Evolutionary conservation across 2,329 filamentous ascomycete species (phyloP).

Genomic region (Coniella lustricola): DNA sequence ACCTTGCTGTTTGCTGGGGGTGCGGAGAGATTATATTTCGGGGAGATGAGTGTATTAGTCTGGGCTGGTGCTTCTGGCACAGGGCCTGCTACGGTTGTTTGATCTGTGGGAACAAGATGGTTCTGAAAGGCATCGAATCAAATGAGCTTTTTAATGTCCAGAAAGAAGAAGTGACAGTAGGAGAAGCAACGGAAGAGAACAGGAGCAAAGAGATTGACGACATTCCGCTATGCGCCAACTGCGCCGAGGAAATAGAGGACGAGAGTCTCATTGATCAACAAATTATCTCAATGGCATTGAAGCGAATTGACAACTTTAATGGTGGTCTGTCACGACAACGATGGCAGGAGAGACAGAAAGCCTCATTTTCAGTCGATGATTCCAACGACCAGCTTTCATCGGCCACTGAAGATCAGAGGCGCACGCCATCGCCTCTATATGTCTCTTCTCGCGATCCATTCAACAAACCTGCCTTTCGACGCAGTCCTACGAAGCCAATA

Average conservation of each 20-base stretch:
- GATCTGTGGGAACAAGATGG: slow-evolving; percentile 37
- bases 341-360: slow-evolving; percentile 28
- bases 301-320: slow-evolving; percentile 36
- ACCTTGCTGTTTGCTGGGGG: slow-evolving; percentile 51
- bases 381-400: not conserved
- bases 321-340: slow-evolving; percentile 39
- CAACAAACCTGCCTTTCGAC: slow-evolving; percentile 38
- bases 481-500: slow-evolving; percentile 44
- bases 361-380: not conserved
- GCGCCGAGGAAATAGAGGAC: slow-evolving; percentile 34
- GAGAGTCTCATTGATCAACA: slow-evolving; percentile 25
- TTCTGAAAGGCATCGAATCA: slow-evolving; percentile 30
- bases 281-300: slow-evolving; percentile 35
- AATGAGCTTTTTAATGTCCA: slow-evolving; percentile 26
- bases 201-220: slow-evolving; percentile 34
- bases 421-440: slow-evolving; percentile 33
- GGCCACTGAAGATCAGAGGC: not conserved
- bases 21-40: slow-evolving; percentile 49
- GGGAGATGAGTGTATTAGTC: slow-evolving; percentile 47
- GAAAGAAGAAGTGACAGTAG: slow-evolving; percentile 6
- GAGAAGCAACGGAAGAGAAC: slow-evolving; percentile 13
- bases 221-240: slow-evolving; percentile 44
- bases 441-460: slow-evolving; percentile 44
- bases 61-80: slow-evolving; percentile 58
- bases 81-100: slow-evolving; percentile 49